Base-by-base conservation (phyloP, 2,329 filamentous ascomycete species). In the Lithohypha guttulata region DNA sequence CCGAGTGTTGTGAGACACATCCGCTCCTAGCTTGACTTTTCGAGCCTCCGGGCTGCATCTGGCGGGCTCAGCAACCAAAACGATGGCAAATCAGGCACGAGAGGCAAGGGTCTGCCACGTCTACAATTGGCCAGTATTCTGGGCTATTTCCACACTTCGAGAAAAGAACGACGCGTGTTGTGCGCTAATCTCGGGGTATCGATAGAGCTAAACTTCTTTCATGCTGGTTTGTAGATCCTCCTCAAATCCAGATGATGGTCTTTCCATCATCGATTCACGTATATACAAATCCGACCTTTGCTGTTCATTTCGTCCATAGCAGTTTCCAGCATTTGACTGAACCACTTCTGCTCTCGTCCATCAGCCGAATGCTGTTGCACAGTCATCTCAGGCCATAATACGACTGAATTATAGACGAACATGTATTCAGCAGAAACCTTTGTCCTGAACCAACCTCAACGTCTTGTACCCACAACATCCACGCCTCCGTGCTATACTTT, bases 121-220 rank as follows among this genome's bases (percentile, higher is more conserved):
- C 3, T 3, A 18, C 21, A 8, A 39, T 39, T 39, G 35, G 35
- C 10, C 11, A 23, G 13, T 39, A 39, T 39, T 39, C 6, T 39
- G 23, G 27, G 35, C 14, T 13, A 14, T 17, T n/a, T 28, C 20
- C 29, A 22, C 34, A 28, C 25, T n/a, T 37, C 13, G 20, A 28
- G 20, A 25, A n/a, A 20, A 31, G 22, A 17, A 19, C 23, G 6
- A 31, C 18, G 26, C n/a, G n/a, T n/a, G n/a, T n/a, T n/a, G n/a
- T n/a, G n/a, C 35, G 26, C 35, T 39, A 39, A 39, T 23, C 18
- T 39, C 35, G 35, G 35, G 31, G n/a, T 39, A 30, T 39, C 26
- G 26, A 31, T 31, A 30, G 15, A 26, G 11, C 33, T 17, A 25
- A 15, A 17, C 33, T 25, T 10, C 18, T 35, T 21, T 35, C 13